These are phyloP conservation scores for Clitopilus passeckerianus DNA, from an alignment of 768 basidiomycete genomes.

Conservation along the genomic window DNA sequence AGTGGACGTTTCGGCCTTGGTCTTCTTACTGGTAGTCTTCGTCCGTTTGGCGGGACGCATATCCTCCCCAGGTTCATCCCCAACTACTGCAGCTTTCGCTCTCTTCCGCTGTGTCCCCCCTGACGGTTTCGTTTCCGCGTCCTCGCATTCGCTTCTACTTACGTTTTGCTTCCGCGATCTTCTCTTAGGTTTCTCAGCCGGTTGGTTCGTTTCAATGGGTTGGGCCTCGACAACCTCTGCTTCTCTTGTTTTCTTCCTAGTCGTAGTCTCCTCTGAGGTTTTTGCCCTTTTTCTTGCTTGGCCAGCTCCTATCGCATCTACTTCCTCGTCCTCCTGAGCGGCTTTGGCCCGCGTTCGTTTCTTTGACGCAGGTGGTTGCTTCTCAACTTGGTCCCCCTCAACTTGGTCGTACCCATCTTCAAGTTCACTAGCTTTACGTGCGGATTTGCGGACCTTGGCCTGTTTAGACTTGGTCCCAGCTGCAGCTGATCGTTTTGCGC, in stretches of 20 bases:
- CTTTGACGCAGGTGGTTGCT: background rate
- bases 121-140: background rate
- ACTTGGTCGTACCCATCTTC: background rate
- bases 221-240: background rate
- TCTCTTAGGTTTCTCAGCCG: background rate
- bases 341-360: background rate
- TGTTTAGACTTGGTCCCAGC: background rate
- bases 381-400: background rate
- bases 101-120: background rate
- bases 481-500: background rate
- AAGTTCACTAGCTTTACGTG: background rate
- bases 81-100: background rate
- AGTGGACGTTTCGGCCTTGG: background rate
- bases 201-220: background rate
- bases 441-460: background rate
- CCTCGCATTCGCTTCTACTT: background rate
- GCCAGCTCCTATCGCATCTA: background rate
- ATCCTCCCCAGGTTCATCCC: background rate
- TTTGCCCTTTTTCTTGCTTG: background rate
- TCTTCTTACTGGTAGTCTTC: background rate
- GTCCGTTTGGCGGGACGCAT: background rate
- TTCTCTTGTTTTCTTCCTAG: background rate
- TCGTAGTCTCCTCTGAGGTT: background rate
- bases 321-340: background rate
- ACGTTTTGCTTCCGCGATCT: background rate